Evolutionary conservation across 208 protist genomes (phyloP).

Genomic region (Leptomonas seymouri): DNA sequence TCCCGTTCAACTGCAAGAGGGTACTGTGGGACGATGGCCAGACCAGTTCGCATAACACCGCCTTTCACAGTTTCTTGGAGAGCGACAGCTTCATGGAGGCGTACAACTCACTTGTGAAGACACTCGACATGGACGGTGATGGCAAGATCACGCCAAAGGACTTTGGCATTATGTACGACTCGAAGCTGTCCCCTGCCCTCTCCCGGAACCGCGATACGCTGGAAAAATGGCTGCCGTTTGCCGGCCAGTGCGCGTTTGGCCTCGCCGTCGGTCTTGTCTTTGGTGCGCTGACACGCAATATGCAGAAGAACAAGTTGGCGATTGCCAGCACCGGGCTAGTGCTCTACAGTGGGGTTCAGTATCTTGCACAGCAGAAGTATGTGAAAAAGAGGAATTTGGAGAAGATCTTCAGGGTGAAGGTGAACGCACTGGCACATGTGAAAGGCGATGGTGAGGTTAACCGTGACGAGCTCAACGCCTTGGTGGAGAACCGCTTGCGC

Average conservation of each 20-base stretch:
- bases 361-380: constrained; percentile 65
- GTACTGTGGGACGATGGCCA: constrained; percentile 42
- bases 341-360: constrained; percentile 57
- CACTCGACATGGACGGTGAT: constrained; percentile 65
- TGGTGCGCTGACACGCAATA: constrained; percentile 40
- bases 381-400: constrained; percentile 54
- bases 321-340: constrained; percentile 43
- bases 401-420: constrained; percentile 48
- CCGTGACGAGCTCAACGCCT: constrained; percentile 48
- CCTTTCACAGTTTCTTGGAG: constrained; percentile 41
- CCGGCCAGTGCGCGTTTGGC: constrained; percentile 56
- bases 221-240: constrained; percentile 55
- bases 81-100: constrained; percentile 43
- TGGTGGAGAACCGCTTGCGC: constrained; percentile 63
- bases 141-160: constrained; percentile 66
- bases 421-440: constrained; percentile 53
- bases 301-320: constrained; percentile 45
- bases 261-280: constrained; percentile 39
- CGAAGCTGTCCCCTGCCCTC: constrained; percentile 39
- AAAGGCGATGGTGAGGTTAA: constrained; percentile 62
- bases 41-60: constrained; percentile 29
- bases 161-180: constrained; percentile 72
- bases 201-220: constrained; percentile 31
- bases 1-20: constrained; percentile 49
- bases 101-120: constrained; percentile 33